Percentiles rank a stretch among this genome's conserved stretches.
phyloP scores from a whole-genome alignment of 2,329 filamentous ascomycete species.

The Cadophora malorum region DNA sequence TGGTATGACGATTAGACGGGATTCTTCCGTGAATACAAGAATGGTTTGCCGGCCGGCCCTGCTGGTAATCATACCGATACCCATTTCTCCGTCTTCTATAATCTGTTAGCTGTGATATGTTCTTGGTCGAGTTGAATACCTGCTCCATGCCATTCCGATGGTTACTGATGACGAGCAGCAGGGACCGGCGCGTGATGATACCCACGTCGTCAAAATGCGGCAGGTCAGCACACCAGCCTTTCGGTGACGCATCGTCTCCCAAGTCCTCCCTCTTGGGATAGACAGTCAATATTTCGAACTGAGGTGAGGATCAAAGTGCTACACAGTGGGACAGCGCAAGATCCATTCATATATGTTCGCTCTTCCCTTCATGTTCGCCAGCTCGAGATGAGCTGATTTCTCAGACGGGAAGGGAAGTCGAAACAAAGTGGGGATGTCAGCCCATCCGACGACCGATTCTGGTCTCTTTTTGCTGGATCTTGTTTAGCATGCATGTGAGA shows the following conservation, averaged over 20 bases:
- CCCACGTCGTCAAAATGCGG: too few species aligned
- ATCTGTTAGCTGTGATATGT: neutral
- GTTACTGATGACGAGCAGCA: neutral
- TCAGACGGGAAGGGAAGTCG: neutral
- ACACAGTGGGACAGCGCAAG: neutral
- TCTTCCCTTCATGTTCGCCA: neutral
- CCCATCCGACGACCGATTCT: neutral
- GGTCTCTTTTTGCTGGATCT: neutral
- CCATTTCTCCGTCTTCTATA: neutral
- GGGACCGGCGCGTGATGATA: too few species aligned
- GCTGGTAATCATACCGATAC: conserved; percentile 7
- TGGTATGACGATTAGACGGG: conserved; percentile 12
- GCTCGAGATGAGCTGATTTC: neutral
- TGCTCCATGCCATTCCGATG: too few species aligned
- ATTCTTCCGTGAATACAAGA: conserved; percentile 12
- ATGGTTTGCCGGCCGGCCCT: conserved; percentile 14
- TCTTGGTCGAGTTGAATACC: too few species aligned
- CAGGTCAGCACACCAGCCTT: too few species aligned
- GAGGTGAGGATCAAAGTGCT: neutral
- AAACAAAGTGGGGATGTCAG: neutral
- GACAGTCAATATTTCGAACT: too few species aligned
- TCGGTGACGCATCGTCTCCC: neutral
- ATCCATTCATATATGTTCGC: neutral
- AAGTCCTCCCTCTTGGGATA: too few species aligned
- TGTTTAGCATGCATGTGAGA: neutral